Conservation (phyloP, 208 protist genomes). For the Strigomonas galati region DNA sequence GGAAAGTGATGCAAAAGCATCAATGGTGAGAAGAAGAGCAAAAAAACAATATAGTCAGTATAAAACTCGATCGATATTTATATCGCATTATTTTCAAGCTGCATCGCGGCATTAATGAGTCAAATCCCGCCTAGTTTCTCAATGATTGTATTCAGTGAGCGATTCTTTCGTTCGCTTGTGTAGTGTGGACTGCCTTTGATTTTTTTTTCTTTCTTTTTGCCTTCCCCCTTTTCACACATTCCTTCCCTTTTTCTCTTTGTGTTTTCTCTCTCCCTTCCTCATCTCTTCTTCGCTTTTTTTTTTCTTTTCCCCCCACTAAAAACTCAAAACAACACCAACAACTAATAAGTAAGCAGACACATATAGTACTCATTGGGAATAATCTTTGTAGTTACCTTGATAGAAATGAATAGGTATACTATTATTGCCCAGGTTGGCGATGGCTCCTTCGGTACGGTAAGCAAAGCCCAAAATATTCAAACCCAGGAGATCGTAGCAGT, state of each 20-base stretch:
- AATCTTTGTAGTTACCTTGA: slow-evolving; percentile 63
- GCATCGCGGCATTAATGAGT: too few species aligned
- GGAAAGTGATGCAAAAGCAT: too few species aligned
- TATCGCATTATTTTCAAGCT: too few species aligned
- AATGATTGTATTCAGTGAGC: not conserved
- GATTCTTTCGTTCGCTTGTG: not conserved
- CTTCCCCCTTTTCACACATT: slow-evolving; percentile 6
- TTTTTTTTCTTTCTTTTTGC: slow-evolving; percentile 6
- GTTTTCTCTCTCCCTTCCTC: slow-evolving; percentile 5
- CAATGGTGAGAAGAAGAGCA: too few species aligned
- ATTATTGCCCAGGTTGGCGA: slow-evolving; percentile 94
- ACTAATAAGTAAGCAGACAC: not conserved
- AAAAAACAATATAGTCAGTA: too few species aligned
- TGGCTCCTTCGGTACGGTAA: slow-evolving; percentile 97
- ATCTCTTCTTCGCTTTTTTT: not conserved
- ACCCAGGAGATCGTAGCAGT: slow-evolving; percentile 96
- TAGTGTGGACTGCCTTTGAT: not conserved
- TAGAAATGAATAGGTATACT: slow-evolving; percentile 91
- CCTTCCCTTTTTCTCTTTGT: slow-evolving; percentile 5
- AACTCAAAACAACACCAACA: not conserved
- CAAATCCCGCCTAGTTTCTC: too few species aligned
- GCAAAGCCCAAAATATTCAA: slow-evolving; percentile 87
- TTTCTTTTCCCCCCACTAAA: slow-evolving; percentile 2
- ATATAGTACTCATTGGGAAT: not conserved
- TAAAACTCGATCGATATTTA: too few species aligned